phyloP scores from a whole-genome alignment of 352 stramenopile genomes.

The Phytopythium sindhum region DNA sequence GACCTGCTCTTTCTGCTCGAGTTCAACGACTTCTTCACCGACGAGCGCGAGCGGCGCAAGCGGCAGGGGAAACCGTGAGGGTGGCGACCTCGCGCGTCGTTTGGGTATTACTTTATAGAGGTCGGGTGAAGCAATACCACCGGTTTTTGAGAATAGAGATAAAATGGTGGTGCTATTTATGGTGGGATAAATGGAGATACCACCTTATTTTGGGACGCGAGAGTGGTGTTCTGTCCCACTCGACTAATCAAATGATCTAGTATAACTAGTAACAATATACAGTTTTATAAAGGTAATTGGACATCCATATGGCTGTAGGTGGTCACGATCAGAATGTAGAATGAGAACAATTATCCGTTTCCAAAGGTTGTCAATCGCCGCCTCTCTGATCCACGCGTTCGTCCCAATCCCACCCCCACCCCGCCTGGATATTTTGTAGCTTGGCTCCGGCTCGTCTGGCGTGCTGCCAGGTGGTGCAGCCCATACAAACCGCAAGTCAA shows the following conservation, averaged over 20 bases:
- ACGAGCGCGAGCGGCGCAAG: constrained; percentile 35
- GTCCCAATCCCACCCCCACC: background rate
- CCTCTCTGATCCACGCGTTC: background rate
- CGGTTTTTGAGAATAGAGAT: background rate
- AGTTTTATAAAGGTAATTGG: background rate
- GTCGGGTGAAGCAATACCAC: background rate
- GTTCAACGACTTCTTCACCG: constrained; percentile 65
- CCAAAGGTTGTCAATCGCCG: background rate
- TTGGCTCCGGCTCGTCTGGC: constrained; percentile 1
- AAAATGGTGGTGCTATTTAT: background rate
- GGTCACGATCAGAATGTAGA: background rate
- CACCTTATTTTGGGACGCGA: background rate
- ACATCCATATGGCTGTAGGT: too few relatives aligned
- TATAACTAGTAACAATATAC: background rate
- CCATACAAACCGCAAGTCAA: background rate
- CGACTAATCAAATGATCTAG: background rate
- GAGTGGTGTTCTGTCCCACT: background rate
- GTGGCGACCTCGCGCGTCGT: background rate
- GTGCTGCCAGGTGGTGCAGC: background rate
- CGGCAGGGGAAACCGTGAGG: constrained; percentile 5
- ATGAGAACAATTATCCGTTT: background rate
- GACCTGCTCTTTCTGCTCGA: constrained; percentile 74
- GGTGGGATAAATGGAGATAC: background rate
- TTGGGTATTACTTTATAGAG: background rate
- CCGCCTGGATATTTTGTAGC: background rate